Evolutionary conservation across 768 basidiomycete species (phyloP).

Genomic region (Cystobasidium onofrii): DNA sequence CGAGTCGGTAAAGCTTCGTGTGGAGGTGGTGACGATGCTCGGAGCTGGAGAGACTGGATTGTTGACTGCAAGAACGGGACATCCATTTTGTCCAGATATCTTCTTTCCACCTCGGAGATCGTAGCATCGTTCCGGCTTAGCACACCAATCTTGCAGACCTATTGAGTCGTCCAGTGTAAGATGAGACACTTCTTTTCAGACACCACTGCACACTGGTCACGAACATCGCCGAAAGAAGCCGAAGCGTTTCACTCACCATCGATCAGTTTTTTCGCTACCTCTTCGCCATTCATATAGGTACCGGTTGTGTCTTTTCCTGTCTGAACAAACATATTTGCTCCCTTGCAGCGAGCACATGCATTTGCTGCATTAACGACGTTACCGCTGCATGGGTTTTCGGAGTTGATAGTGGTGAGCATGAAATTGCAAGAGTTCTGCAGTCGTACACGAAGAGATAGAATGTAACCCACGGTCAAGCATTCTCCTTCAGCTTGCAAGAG

Average conservation of each 20-base stretch:
- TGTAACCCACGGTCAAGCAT: too few species aligned
- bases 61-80: neutral
- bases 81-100: neutral
- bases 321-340: too few species aligned
- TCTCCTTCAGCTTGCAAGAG: too few species aligned
- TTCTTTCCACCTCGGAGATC: neutral
- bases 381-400: neutral
- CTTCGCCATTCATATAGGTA: neutral
- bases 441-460: neutral
- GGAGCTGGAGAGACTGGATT: neutral
- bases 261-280: too few species aligned
- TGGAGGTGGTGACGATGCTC: neutral
- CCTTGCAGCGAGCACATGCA: neutral
- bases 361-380: neutral
- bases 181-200: too few species aligned
- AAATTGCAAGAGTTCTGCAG: neutral
- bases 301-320: neutral
- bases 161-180: neutral
- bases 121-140: neutral
- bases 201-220: too few species aligned
- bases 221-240: too few species aligned
- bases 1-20: neutral
- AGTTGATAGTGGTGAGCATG: conserved; percentile 8
- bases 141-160: conserved; percentile 4
- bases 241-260: too few species aligned